Percentiles rank a stretch among this genome's conserved stretches.
These are phyloP conservation scores for Phytophthora litchii DNA, from an alignment of 352 stramenopile species.

Conservation along the genomic window DNA sequence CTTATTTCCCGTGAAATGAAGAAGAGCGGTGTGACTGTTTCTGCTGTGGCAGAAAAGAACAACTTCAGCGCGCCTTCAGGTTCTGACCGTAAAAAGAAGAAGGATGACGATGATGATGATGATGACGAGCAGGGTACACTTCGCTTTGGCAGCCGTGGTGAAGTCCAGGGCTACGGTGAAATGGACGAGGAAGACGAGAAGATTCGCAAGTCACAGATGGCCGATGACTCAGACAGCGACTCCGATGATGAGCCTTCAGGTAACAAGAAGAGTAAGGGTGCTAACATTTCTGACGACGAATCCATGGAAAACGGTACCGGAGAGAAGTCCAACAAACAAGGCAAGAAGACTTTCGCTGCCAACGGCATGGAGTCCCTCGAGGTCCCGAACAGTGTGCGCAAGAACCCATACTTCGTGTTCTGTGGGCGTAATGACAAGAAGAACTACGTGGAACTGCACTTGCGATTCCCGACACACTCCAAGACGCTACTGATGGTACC, in stretches of 20 bases:
- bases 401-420: conserved; percentile 90
- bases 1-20: conserved; percentile 96
- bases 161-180: conserved; percentile 89
- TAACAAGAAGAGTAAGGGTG: conserved; percentile 41
- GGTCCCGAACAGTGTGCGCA: conserved; percentile 76
- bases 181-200: conserved; percentile 96
- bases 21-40: conserved; percentile 76
- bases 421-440: conserved; percentile 79
- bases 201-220: conserved; percentile 62
- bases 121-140: conserved; percentile 91
- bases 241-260: conserved; percentile 50
- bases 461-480: conserved; percentile 89
- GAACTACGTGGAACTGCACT: conserved; percentile 83
- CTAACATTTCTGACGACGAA: conserved; percentile 43
- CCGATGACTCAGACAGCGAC: conserved; percentile 67
- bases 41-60: conserved; percentile 58
- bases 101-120: conserved; percentile 79
- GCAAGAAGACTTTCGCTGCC: conserved; percentile 50
- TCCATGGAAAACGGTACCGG: conserved; percentile 38
- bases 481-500: conserved; percentile 91
- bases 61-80: conserved; percentile 33
- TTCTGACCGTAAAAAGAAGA: conserved; percentile 54
- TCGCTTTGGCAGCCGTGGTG: conserved; percentile 76
- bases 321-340: conserved; percentile 33
- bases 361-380: conserved; percentile 77